Percentiles rank a stretch among this genome's conserved stretches.
Evolutionary conservation across 2,329 filamentous ascomycete genomes (phyloP).

Genomic region (Fusarium fujikuroi): DNA sequence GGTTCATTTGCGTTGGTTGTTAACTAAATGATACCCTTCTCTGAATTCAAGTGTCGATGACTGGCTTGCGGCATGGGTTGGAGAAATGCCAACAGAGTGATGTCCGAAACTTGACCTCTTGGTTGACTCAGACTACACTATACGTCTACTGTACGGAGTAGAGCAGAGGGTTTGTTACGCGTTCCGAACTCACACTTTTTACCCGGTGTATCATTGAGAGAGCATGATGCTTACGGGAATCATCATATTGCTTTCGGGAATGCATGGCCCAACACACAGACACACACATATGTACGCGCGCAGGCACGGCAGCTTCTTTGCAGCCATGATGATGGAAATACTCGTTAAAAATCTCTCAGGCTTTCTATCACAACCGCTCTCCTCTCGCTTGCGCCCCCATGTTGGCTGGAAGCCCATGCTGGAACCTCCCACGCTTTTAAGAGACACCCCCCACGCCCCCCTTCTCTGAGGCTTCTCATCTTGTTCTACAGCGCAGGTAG

Average conservation of each 20-base stretch:
- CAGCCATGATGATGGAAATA: neutral
- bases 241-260: neutral
- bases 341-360: neutral
- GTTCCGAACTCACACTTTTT: neutral
- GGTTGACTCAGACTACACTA: slow-evolving; percentile 10
- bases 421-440: slow-evolving; percentile 35
- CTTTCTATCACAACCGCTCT: slow-evolving; percentile 16
- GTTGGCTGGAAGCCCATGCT: slow-evolving; percentile 10
- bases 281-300: slow-evolving; percentile 5
- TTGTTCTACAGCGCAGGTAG: slow-evolving; percentile 16
- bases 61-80: slow-evolving; percentile 12
- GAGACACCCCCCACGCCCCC: slow-evolving; percentile 38
- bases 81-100: slow-evolving; percentile 26
- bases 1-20: neutral
- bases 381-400: slow-evolving; percentile 33
- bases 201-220: neutral
- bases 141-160: neutral
- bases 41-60: neutral
- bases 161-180: neutral
- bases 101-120: slow-evolving; percentile 9
- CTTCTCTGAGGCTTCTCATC: slow-evolving; percentile 23
- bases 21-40: neutral
- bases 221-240: neutral
- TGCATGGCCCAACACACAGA: slow-evolving; percentile 4
- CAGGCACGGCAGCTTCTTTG: slow-evolving; percentile 13